A percentile compares a stretch with the other conserved stretches of the same genome.
Evolutionary conservation across 192 early-diverging fungal species (phyloP).

Genomic region (Haplosporangium gracile): DNA sequence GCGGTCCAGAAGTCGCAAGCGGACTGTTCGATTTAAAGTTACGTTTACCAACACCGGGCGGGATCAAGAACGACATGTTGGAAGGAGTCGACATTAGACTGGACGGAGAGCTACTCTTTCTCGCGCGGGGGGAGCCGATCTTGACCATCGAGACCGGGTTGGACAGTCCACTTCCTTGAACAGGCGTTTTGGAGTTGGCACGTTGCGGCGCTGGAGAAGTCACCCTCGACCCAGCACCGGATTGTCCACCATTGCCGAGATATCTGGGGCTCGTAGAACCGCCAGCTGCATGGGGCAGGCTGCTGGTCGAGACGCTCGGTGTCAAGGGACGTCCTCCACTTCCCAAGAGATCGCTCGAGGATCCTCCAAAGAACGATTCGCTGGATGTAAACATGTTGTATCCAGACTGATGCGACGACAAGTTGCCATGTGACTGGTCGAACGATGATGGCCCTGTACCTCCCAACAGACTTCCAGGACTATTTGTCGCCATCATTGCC

Average conservation of each 20-base stretch:
- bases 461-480: not conserved
- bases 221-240: slow-evolving; percentile 11
- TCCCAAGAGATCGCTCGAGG: slow-evolving; percentile 9
- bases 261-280: slow-evolving; percentile 58
- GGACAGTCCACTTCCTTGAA: slow-evolving; percentile 2
- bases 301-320: slow-evolving; percentile 55
- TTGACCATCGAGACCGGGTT: slow-evolving; percentile 22
- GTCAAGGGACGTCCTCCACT: slow-evolving; percentile 55
- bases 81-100: slow-evolving; percentile 50
- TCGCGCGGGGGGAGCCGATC: slow-evolving; percentile 19
- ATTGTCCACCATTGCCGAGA: not conserved
- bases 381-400: slow-evolving; percentile 51
- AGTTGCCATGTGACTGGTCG: slow-evolving; percentile 2
- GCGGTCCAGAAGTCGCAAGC: slow-evolving; percentile 13
- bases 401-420: not conserved
- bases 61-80: slow-evolving; percentile 46
- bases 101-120: slow-evolving; percentile 46
- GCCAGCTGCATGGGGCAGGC: slow-evolving; percentile 31
- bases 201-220: slow-evolving; percentile 24
- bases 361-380: slow-evolving; percentile 33
- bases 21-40: slow-evolving; percentile 43
- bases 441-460: slow-evolving; percentile 3
- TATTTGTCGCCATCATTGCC: not conserved
- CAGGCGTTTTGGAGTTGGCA: slow-evolving; percentile 12
- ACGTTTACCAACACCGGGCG: slow-evolving; percentile 32